phyloP scores from a whole-genome alignment of 2,329 filamentous ascomycete species.

The Aspergillus versicolor region DNA sequence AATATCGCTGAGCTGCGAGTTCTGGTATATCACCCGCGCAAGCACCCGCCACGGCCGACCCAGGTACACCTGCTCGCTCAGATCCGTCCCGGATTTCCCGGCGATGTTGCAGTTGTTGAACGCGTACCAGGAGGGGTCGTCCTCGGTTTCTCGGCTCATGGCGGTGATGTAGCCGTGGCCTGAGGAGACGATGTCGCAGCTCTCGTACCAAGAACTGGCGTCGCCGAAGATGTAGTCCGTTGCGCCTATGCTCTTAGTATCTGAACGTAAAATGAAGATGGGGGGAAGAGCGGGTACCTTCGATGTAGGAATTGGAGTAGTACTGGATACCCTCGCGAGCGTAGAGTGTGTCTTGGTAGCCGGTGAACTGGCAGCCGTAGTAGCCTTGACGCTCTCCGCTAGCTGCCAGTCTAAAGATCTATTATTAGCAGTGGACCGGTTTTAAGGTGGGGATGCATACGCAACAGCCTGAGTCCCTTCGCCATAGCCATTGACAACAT shows the following conservation, averaged over 20 bases:
- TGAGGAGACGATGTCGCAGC: conserved; percentile 35
- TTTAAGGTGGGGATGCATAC: conserved; percentile 14
- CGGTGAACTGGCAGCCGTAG: conserved; percentile 35
- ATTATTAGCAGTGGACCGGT: not conserved
- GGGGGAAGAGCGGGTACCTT: conserved; percentile 18
- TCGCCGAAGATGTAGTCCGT: conserved; percentile 39
- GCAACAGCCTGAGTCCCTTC: conserved; percentile 35
- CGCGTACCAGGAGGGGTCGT: conserved; percentile 31
- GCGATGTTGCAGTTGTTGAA: conserved; percentile 30
- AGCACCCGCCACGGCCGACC: conserved; percentile 35
- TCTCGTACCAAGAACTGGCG: conserved; percentile 29
- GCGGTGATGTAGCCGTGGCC: conserved; percentile 34
- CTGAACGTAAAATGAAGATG: too few species aligned
- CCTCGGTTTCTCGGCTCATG: conserved; percentile 23
- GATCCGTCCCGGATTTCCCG: conserved; percentile 17
- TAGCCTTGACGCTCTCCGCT: conserved; percentile 34
- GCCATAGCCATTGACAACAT: conserved; percentile 37
- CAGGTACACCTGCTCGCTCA: conserved; percentile 29
- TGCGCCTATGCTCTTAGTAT: conserved; percentile 21
- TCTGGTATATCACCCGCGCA: conserved; percentile 36
- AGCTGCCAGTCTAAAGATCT: conserved; percentile 21
- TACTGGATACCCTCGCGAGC: conserved; percentile 35
- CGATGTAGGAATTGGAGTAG: conserved; percentile 33
- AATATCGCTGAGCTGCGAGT: conserved; percentile 26
- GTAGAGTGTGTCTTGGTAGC: conserved; percentile 39